Conservation (phyloP, 2,329 filamentous ascomycete species). For the Fusarium subtropicale region DNA sequence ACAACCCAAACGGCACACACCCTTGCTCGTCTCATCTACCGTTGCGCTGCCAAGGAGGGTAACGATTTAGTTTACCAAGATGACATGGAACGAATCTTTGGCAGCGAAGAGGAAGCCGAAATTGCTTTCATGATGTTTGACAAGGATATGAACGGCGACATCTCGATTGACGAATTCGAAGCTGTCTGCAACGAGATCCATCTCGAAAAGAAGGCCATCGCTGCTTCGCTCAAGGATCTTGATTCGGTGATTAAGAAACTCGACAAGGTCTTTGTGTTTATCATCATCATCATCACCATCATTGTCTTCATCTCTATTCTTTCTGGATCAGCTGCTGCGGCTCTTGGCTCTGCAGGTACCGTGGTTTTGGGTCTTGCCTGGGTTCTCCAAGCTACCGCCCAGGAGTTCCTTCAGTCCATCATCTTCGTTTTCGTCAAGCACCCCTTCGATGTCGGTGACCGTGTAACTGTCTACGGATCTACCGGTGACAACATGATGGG, state of each 20-base stretch:
- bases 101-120: conserved; percentile 85
- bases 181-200: conserved; percentile 94
- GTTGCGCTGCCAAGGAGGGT: conserved; percentile 81
- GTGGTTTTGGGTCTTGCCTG: conserved; percentile 90
- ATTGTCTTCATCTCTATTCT: conserved; percentile 91
- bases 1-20: conserved; percentile 82
- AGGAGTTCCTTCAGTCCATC: conserved; percentile 93
- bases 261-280: conserved; percentile 87
- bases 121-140: conserved; percentile 94
- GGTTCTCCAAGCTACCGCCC: conserved; percentile 91
- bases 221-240: conserved; percentile 91
- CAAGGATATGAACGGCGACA: conserved; percentile 96
- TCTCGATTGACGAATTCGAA: conserved; percentile 94
- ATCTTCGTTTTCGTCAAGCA: conserved; percentile 98
- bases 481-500: conserved; percentile 81
- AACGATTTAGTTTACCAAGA: conserved; percentile 81
- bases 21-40: conserved; percentile 86
- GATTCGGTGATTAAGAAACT: conserved; percentile 94
- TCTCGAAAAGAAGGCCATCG: conserved; percentile 93
- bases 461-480: conserved; percentile 91
- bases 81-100: conserved; percentile 82
- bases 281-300: conserved; percentile 82
- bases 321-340: conserved; percentile 88
- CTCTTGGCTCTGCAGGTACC: conserved; percentile 89
- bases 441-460: conserved; percentile 94